Percentiles rank a stretch among this genome's conserved stretches.
Evolutionary conservation across 2,329 filamentous ascomycete species (phyloP).

Genomic region (Apiospora marii): DNA sequence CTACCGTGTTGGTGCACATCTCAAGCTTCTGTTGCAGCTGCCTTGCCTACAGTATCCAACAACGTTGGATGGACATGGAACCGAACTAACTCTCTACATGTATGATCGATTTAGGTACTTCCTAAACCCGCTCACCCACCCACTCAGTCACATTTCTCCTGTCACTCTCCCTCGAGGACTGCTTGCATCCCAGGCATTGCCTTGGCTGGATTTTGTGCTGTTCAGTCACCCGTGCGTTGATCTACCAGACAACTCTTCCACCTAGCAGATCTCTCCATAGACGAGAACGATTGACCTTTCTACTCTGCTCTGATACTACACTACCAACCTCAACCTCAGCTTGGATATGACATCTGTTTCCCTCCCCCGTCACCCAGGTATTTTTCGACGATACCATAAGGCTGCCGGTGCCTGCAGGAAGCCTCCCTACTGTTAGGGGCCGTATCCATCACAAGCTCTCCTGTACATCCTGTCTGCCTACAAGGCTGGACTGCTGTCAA

Average conservation of each 20-base stretch:
- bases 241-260: not conserved
- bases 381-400: conserved; percentile 15
- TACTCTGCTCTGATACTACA: not conserved
- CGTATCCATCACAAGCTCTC: conserved; percentile 3
- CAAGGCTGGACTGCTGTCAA: conserved; percentile 11
- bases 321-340: conserved; percentile 2
- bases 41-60: conserved; percentile 3
- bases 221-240: not conserved
- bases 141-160: not conserved
- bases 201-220: not conserved
- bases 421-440: not conserved
- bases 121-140: conserved; percentile 2
- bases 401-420: conserved; percentile 1
- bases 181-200: not conserved
- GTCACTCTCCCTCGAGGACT: not conserved
- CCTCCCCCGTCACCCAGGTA: not conserved
- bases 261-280: not conserved
- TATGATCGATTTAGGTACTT: not conserved
- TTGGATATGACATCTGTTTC: conserved; percentile 8
- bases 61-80: not conserved
- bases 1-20: conserved; percentile 2
- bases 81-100: not conserved
- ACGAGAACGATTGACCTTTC: not conserved
- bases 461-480: not conserved
- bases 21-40: conserved; percentile 20